Base-by-base conservation (phyloP, 2,329 filamentous ascomycete genomes). In the Furcasterigmium furcatum region DNA sequence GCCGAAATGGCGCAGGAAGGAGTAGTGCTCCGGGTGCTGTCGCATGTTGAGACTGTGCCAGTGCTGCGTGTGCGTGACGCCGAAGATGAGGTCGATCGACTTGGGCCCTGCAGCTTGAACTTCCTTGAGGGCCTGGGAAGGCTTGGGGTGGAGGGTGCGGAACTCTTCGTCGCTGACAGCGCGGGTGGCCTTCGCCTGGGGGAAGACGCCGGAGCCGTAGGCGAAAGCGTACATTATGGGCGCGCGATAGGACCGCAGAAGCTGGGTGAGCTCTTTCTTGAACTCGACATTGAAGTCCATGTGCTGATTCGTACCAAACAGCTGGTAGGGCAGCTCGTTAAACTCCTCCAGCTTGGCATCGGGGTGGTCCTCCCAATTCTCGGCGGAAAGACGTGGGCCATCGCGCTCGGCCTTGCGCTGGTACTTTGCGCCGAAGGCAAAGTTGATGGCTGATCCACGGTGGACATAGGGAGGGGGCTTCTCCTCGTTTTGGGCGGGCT, bases 1-100 rank as follows among this genome's bases (percentile, higher is more conserved):
- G 2, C 92, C 92, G 18, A 96, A 68, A 13, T 83, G 85, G 2
- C 88, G 88, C 18, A 99, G 72, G 10, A 80, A 84, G 2, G 92
- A 97, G 69, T 99, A 99, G 66, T 99, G 94, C 58, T 95, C 79
- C 8, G 88, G 86, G 61, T 99, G 87, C 63, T 96, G 87, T 53
- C 79, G 77, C 56, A 99, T 74, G 59, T 99, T 99, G 49, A 99
- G 76, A 27, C 87, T 91, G 68, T 99, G 94, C 89, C 92, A 99
- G 68, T 99, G 94, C 62, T 99, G 88, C 2, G 88, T 90, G 65
- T 95, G 89, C 1, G 88, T 89, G 10, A 97, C 92, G 21, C 92
- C 94, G 62, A 99, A 94, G 55, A 99, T 95, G 63, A 99, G 96
- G 68, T 99, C 94, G 52, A 99, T 95, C 85, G 97, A 95, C 71